Evolutionary conservation across 2,329 filamentous ascomycete species (phyloP).

Genomic region (Monosporascus sp.): DNA sequence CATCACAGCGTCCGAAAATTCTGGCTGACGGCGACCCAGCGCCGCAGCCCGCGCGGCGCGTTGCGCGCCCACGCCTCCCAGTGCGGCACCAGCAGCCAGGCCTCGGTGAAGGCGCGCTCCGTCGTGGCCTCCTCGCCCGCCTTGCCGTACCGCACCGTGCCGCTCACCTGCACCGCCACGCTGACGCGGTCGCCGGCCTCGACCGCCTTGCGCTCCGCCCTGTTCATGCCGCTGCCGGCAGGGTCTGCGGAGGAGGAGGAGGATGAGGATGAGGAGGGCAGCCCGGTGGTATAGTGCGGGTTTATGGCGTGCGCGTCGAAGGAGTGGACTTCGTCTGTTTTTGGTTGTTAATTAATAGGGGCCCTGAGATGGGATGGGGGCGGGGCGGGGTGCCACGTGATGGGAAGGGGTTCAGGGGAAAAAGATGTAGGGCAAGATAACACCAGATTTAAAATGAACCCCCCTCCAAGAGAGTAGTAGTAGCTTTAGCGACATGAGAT

Average conservation of each 20-base stretch:
- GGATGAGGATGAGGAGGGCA: constrained; percentile 37
- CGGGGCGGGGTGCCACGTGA: too few species aligned
- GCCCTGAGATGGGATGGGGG: neutral
- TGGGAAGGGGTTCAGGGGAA: too few species aligned
- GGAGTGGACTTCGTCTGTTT: constrained; percentile 59
- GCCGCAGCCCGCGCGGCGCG: constrained; percentile 45
- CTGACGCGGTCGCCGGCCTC: constrained; percentile 55
- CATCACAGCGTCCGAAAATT: constrained; percentile 49
- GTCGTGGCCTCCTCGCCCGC: constrained; percentile 55
- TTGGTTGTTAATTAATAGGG: neutral
- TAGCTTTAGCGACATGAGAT: too few species aligned
- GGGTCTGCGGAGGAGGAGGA: constrained; percentile 15
- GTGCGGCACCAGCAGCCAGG: constrained; percentile 75
- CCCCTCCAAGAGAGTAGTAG: neutral
- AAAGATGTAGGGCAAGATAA: neutral
- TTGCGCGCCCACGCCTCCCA: constrained; percentile 52
- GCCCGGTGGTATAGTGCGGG: constrained; percentile 54
- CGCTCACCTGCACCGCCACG: constrained; percentile 68
- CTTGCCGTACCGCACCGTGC: constrained; percentile 64
- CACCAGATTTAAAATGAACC: neutral
- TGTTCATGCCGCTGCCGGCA: neutral
- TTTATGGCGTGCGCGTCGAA: constrained; percentile 77
- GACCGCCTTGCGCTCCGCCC: constrained; percentile 5
- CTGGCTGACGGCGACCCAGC: constrained; percentile 66
- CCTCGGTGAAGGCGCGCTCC: constrained; percentile 71